Percentiles rank a stretch among this genome's conserved stretches.
Conservation (phyloP, 768 basidiomycete genomes). For the Xanthoconium purpureum region DNA sequence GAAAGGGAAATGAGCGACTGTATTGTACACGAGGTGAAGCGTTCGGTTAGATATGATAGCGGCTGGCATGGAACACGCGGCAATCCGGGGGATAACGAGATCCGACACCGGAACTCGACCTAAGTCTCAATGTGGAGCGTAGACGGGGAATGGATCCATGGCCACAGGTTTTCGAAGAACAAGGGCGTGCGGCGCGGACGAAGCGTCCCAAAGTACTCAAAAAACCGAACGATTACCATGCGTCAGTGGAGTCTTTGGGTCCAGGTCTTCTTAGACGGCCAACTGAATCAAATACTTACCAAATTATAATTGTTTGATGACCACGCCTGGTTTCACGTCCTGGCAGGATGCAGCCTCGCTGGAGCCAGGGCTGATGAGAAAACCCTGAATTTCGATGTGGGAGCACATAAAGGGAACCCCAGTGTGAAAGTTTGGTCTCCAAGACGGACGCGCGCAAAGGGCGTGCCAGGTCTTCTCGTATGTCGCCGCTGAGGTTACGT, state of each 20-base stretch:
- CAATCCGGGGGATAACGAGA: slow-evolving; percentile 17
- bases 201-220: neutral
- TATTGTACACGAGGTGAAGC: slow-evolving; percentile 6
- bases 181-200: neutral
- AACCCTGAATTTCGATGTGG: slow-evolving; percentile 22
- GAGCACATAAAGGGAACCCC: slow-evolving; percentile 6
- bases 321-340: slow-evolving; percentile 13
- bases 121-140: neutral
- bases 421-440: slow-evolving; percentile 17
- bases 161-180: slow-evolving; percentile 19
- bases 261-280: slow-evolving; percentile 23
- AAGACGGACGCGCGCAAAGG: slow-evolving; percentile 27
- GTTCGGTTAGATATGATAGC: slow-evolving; percentile 30
- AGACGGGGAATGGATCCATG: slow-evolving; percentile 1
- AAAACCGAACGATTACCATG: slow-evolving; percentile 25
- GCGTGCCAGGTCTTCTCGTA: slow-evolving; percentile 25
- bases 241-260: slow-evolving; percentile 25
- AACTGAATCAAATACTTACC: slow-evolving; percentile 21
- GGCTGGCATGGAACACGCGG: slow-evolving; percentile 6
- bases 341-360: slow-evolving; percentile 10
- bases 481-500: slow-evolving; percentile 16
- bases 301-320: slow-evolving; percentile 14
- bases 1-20: slow-evolving; percentile 14
- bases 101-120: slow-evolving; percentile 24
- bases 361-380: slow-evolving; percentile 20